A percentile compares a stretch with the other conserved stretches of the same genome.
Conservation (phyloP, 805 yeast genomes). For the Wickerhamomyces rabaulensis region DNA sequence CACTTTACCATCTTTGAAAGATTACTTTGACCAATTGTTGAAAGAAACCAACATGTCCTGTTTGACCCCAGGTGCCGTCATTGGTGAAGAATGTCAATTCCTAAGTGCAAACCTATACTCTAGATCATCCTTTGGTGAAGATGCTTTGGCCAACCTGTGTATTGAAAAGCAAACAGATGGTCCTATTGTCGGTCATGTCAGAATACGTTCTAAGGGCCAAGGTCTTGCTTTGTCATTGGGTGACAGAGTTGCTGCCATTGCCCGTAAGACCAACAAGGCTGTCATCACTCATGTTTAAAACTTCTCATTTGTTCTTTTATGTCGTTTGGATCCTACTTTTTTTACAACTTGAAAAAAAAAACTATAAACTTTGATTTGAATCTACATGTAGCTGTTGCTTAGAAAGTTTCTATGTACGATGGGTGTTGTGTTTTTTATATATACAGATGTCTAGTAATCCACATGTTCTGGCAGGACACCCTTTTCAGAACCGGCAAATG, state of each 20-base stretch:
- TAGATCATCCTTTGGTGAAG: slow-evolving; percentile 92
- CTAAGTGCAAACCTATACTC: slow-evolving; percentile 93
- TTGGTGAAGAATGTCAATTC: slow-evolving; percentile 86
- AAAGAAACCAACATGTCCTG: slow-evolving; percentile 90
- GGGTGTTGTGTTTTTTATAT: not conserved
- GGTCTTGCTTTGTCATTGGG: slow-evolving; percentile 94
- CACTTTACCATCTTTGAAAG: slow-evolving; percentile 58
- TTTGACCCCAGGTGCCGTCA: slow-evolving; percentile 86
- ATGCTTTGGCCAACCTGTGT: slow-evolving; percentile 92
- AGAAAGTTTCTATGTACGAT: not conserved
- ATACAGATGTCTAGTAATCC: slow-evolving; percentile 11
- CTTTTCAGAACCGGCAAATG: slow-evolving; percentile 57
- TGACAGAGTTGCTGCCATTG: slow-evolving; percentile 83
- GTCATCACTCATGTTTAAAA: slow-evolving; percentile 26
- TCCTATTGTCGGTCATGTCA: slow-evolving; percentile 84
- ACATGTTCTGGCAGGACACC: slow-evolving; percentile 21
- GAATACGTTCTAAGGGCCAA: slow-evolving; percentile 96
- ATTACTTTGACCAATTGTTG: slow-evolving; percentile 70
- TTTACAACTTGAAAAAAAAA: not conserved
- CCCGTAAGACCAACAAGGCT: slow-evolving; percentile 47
- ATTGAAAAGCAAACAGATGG: slow-evolving; percentile 77
- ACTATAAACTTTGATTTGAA: not conserved
- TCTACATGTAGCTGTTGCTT: not conserved
- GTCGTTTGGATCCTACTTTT: not conserved
- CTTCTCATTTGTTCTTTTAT: not conserved